These are phyloP conservation scores for Fomitopsis schrenkii DNA, from an alignment of 1,284 basidiomycete genomes.

Conservation along the genomic window DNA sequence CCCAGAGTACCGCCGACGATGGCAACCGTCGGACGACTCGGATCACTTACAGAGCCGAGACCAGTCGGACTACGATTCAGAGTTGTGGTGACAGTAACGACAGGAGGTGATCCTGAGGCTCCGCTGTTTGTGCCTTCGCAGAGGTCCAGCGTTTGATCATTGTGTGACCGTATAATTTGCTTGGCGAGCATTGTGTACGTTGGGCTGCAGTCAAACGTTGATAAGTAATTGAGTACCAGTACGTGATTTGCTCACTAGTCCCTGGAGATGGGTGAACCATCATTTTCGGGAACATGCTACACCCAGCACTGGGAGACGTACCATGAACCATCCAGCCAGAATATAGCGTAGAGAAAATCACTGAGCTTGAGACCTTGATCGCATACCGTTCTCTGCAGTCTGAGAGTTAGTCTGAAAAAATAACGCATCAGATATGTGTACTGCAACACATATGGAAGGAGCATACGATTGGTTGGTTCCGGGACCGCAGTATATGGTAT, in stretches of 20 bases:
- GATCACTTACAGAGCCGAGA: not conserved
- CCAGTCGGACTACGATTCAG: not conserved
- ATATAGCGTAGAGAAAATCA: not conserved
- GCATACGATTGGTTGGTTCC: not conserved
- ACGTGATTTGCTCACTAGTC: not conserved
- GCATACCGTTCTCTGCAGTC: not conserved
- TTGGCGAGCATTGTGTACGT: not conserved
- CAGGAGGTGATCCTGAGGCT: not conserved
- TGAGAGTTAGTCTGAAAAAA: not conserved
- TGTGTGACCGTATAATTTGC: not conserved
- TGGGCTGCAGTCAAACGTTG: not conserved
- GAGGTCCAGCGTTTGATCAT: not conserved
- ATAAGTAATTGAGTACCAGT: not conserved
- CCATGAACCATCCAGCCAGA: not conserved
- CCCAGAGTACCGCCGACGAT: not conserved
- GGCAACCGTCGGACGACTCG: not conserved
- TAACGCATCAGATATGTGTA: not conserved
- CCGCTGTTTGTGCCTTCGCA: not conserved
- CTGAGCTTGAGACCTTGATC: not conserved
- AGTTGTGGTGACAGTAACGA: not conserved
- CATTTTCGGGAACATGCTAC: not conserved
- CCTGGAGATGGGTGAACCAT: not conserved
- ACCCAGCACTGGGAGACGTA: not conserved
- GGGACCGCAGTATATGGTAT: not conserved
- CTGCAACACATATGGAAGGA: not conserved